Percentiles rank a stretch among this genome's conserved stretches.
phyloP scores from a whole-genome alignment of 1,284 basidiomycete genomes.

The Boletus coffeatus region DNA sequence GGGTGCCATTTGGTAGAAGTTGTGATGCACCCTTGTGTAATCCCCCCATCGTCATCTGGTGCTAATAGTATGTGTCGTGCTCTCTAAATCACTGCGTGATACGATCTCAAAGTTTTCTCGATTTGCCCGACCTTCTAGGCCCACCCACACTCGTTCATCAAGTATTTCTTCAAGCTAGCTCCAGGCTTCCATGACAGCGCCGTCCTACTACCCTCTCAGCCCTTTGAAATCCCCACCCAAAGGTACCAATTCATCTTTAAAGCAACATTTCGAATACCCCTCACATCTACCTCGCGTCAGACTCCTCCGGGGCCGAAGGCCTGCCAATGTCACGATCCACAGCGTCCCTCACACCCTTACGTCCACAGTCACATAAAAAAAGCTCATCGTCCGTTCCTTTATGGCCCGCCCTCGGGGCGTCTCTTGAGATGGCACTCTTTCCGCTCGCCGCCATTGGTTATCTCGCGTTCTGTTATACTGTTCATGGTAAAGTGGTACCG shows the following conservation, averaged over 20 bases:
- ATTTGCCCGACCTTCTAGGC: neutral
- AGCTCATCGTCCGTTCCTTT: neutral
- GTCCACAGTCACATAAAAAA: constrained; percentile 1
- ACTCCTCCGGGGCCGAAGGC: neutral
- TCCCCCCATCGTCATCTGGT: neutral
- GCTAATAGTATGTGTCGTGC: neutral
- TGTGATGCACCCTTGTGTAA: neutral
- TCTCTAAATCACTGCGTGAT: neutral
- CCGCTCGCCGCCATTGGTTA: constrained; percentile 25
- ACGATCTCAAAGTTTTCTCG: neutral
- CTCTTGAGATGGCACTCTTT: constrained; percentile 19
- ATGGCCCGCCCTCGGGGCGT: constrained; percentile 11
- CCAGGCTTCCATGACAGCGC: constrained; percentile 11
- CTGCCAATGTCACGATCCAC: constrained; percentile 2
- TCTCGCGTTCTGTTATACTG: constrained; percentile 26
- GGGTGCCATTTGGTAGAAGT: neutral
- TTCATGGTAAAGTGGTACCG: constrained; percentile 22
- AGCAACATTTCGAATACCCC: neutral
- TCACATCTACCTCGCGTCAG: neutral
- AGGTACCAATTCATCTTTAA: neutral
- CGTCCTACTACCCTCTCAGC: constrained; percentile 19
- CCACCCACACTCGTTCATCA: neutral
- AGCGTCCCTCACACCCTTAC: constrained; percentile 5
- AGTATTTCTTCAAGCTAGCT: neutral
- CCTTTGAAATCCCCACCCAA: constrained; percentile 6